Percentiles rank a stretch among this genome's conserved stretches.
Evolutionary conservation across 1,284 basidiomycete genomes (phyloP).

Genomic region (Microbotryomycetes sp.): DNA sequence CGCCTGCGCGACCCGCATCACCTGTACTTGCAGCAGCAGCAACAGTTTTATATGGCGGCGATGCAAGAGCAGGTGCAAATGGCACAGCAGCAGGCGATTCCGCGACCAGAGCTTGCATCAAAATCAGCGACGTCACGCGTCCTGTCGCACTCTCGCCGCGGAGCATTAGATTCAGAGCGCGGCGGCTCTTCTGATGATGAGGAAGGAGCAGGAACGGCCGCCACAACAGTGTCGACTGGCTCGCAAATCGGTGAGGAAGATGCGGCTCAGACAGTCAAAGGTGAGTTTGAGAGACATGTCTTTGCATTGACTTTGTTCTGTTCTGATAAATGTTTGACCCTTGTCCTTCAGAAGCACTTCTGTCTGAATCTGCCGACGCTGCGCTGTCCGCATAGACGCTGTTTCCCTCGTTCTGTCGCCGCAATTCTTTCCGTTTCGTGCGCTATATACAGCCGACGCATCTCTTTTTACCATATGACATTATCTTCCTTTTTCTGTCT

Average conservation of each 20-base stretch:
- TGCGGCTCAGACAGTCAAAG: not conserved
- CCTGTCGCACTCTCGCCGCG: too few species aligned
- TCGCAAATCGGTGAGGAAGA: not conserved
- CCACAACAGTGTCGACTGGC: slow-evolving; percentile 3
- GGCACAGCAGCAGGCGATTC: not conserved
- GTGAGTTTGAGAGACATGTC: not conserved
- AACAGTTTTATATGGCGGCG: not conserved
- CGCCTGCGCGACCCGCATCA: not conserved
- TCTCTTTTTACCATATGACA: too few species aligned
- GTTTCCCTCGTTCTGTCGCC: not conserved
- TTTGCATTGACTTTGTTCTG: too few species aligned
- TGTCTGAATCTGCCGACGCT: not conserved
- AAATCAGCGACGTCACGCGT: not conserved
- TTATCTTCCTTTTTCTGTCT: too few species aligned
- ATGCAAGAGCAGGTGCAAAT: not conserved
- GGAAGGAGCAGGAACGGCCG: not conserved
- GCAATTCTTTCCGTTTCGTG: not conserved
- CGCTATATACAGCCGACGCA: too few species aligned
- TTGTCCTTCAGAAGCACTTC: not conserved
- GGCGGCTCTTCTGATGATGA: not conserved
- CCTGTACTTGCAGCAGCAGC: not conserved
- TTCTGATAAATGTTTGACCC: not conserved
- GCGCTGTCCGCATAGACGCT: not conserved
- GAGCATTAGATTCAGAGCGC: not conserved
- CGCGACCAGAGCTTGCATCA: not conserved